Base-by-base conservation (phyloP, 441 rosid species). In the Isatis lusitanica region DNA sequence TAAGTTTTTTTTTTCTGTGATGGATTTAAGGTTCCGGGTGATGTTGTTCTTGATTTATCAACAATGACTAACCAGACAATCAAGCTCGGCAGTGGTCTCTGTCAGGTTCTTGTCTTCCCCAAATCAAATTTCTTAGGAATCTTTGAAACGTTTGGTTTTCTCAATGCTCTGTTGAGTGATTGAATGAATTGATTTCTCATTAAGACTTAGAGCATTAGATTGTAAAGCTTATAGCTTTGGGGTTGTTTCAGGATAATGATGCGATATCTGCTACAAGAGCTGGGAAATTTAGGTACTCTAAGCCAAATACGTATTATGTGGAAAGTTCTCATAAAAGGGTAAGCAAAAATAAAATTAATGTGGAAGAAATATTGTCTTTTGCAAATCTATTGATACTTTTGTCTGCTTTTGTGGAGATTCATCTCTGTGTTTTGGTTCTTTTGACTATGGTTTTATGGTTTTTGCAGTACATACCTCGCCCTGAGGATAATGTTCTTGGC, bases 261-360 rank as follows among this genome's bases (percentile, higher is more conserved):
- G 81, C 80, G 40, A 83, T 93, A 60, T 67, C 85, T 64, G 92
- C 85, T 15, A 79, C 79, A 73, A 90, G 85, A 77, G 92, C 93
- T 42, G 98, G 98, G 61, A 88, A 84, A 70, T 82, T 93, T 47
- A 83, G 80, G 73, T 87, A 83, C 82, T 82, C 90, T 0, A 94
- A 86, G 82, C 98, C 96, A 39, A 94, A 89, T 78, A 94, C 88
- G 81, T 94, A 89, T 46, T 92, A 96, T 95, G 86, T 94, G 5
- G 97, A 92, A 77, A 86, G 81, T 81, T 94, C 96, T 40, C 97
- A 92, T 61, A 94, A 89, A 83, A 80, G 97, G 91, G 98, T 94
- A 66, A 78, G 68, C 21, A 16, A 31, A 31, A 31, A 31, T 21
- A 21, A 21, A 21, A 21, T 21, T 21, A 21, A 21, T 21, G 24